Base-by-base conservation (phyloP, 148 eudicot species). In the Simmondsia chinensis region DNA sequence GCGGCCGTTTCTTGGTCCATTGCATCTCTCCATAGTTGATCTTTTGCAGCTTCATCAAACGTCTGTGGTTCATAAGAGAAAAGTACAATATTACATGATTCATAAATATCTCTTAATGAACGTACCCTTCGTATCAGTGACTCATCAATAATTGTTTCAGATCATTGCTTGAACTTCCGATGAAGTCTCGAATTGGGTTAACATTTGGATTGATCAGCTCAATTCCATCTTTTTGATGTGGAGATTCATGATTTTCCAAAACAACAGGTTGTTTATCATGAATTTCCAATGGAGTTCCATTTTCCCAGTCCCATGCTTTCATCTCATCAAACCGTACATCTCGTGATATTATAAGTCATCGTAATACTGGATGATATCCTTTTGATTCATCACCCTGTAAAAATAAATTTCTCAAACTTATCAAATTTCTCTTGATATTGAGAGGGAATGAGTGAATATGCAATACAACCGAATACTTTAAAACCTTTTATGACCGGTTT, bases 261-360 rank as follows among this genome's bases (percentile, higher is more conserved):
- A 2, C 7, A 6, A 7, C 42, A 9, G 8, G 22, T 3, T 13
- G 9, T 20, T 22, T 9, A 11, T 16, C 29, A 8, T 20, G 10
- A 3, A 19, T n/a, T n/a, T n/a, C n/a, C n/a, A n/a, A n/a, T n/a
- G n/a, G n/a, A n/a, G n/a, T n/a, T n/a, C n/a, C 3, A 6, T 2
- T 4, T 5, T 4, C 6, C 54, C 48, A 46, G 20, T 18, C 9
- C 68, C 56, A 48, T 2, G n/a, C 18, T 1, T 5, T 8, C 7
- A 14, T 19, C 20, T 51, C 54, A 51, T 50, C 44, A 52, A 46
- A 57, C 0, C 23, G 17, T 1, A 57, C 49, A 31, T 58, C 54
- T 7, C 48, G 21, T 30, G 44, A 50, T 7, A 32, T 52, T 0
- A 42, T n/a, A 2, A 65, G 5, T 6, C 0, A 0, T 43, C 44